A percentile compares a stretch with the other conserved stretches of the same genome.
These are phyloP conservation scores for Solanum peruvianum DNA, from an alignment of 257 asterid genomes.

Conservation along the genomic window DNA sequence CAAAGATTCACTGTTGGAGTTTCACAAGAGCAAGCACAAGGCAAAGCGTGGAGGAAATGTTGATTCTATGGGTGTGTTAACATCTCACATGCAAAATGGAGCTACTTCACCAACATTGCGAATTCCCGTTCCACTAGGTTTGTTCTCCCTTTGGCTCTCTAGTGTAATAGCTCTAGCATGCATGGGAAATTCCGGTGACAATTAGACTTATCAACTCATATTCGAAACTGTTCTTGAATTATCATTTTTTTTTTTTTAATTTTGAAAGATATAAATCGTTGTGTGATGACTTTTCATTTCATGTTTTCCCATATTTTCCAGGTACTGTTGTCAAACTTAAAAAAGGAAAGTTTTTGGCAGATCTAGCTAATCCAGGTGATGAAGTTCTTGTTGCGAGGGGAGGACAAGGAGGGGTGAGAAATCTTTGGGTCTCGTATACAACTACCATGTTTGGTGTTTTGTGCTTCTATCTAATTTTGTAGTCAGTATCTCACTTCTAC, in stretches of 20 bases:
- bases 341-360: conserved; percentile 87
- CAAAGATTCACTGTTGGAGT: conserved; percentile 72
- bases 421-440: conserved; percentile 1
- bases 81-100: conserved; percentile 66
- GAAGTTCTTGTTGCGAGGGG: conserved; percentile 93
- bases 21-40: conserved; percentile 49
- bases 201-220: background rate
- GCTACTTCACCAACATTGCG: conserved; percentile 59
- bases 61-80: conserved; percentile 78
- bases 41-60: conserved; percentile 97
- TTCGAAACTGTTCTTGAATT: background rate
- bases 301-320: conserved; percentile 10
- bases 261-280: background rate
- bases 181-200: background rate
- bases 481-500: background rate
- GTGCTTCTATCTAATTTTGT: background rate
- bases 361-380: conserved; percentile 75
- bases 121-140: conserved; percentile 88
- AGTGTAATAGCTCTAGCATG: background rate
- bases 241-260: background rate
- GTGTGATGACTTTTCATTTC: background rate
- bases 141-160: conserved; percentile 4
- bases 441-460: background rate
- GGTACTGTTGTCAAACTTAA: conserved; percentile 90
- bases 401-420: conserved; percentile 97